A percentile compares a stretch with the other conserved stretches of the same genome.
phyloP scores from a whole-genome alignment of 116 monocot species.

The Dioscorea cayenensis region DNA sequence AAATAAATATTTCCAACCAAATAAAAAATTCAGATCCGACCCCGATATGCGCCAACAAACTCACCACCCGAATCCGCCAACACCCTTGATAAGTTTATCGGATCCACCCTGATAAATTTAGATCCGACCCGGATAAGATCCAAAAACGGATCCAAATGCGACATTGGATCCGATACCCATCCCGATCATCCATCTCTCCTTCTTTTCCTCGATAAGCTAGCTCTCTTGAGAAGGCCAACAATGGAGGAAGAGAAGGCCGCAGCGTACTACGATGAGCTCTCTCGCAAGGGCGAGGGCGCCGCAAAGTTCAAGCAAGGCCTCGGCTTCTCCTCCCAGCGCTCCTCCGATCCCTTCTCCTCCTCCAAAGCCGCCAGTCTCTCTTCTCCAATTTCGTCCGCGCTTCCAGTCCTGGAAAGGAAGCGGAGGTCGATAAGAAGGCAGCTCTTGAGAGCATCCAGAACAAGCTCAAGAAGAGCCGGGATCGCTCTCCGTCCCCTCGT shows the following conservation, averaged over 20 bases:
- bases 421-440: slow-evolving; percentile 9
- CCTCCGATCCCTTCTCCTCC: slow-evolving; percentile 32
- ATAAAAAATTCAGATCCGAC: too few species aligned
- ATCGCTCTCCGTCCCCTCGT: slow-evolving; percentile 3
- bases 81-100: too few species aligned
- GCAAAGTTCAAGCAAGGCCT: slow-evolving; percentile 90
- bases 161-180: too few species aligned
- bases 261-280: slow-evolving; percentile 93
- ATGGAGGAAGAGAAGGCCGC: slow-evolving; percentile 89
- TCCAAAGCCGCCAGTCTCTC: slow-evolving; percentile 28
- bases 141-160: too few species aligned
- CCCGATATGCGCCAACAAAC: too few species aligned
- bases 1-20: too few species aligned
- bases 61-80: too few species aligned
- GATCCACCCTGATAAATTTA: too few species aligned
- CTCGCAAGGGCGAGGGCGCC: slow-evolving; percentile 77
- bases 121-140: too few species aligned
- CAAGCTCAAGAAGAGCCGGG: slow-evolving; percentile 38
- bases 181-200: neutral
- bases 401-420: too few species aligned
- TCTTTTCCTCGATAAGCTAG: neutral
- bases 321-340: slow-evolving; percentile 58
- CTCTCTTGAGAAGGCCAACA: too few species aligned
- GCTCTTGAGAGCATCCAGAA: slow-evolving; percentile 38
- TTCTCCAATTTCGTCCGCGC: too few species aligned